phyloP scores from a whole-genome alignment of 2,329 filamentous ascomycete species.

The Colletotrichum noveboracense region DNA sequence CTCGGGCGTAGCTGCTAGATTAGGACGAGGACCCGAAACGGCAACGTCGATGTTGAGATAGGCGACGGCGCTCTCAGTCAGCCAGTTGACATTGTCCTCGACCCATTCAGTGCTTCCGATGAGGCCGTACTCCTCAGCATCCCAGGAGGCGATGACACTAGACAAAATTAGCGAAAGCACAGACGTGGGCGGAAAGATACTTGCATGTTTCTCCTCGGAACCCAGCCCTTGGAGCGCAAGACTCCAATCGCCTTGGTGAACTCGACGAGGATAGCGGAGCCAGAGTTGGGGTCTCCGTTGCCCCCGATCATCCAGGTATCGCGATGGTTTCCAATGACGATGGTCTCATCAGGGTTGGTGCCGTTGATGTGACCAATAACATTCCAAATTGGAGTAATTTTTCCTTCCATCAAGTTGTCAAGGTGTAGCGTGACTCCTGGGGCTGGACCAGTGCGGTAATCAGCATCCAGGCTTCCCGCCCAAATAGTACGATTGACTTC shows the following conservation, averaged over 20 bases:
- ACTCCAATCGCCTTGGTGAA: conserved; percentile 74
- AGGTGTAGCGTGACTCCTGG: conserved; percentile 67
- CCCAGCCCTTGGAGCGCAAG: conserved; percentile 77
- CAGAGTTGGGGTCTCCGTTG: conserved; percentile 83
- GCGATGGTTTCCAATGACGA: conserved; percentile 81
- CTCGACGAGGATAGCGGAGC: conserved; percentile 78
- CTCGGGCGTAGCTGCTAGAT: conserved; percentile 66
- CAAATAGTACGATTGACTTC: conserved; percentile 66
- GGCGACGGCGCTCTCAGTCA: conserved; percentile 71
- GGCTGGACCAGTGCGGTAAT: conserved; percentile 48
- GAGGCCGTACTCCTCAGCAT: conserved; percentile 79
- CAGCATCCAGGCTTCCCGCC: conserved; percentile 56
- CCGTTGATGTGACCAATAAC: conserved; percentile 84
- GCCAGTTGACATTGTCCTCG: conserved; percentile 81
- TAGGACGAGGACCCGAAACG: conserved; percentile 60
- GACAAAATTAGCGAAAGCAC: neutral
- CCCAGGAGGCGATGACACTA: conserved; percentile 77
- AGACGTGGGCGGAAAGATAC: neutral
- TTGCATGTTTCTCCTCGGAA: conserved; percentile 69
- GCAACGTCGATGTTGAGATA: conserved; percentile 86
- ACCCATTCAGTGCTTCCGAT: conserved; percentile 88
- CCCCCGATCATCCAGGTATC: conserved; percentile 88
- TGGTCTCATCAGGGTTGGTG: conserved; percentile 74
- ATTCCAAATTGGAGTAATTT: conserved; percentile 75
- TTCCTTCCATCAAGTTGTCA: conserved; percentile 69